phyloP scores from a whole-genome alignment of 1,284 basidiomycete species.

The Moniliophthora roreri region DNA sequence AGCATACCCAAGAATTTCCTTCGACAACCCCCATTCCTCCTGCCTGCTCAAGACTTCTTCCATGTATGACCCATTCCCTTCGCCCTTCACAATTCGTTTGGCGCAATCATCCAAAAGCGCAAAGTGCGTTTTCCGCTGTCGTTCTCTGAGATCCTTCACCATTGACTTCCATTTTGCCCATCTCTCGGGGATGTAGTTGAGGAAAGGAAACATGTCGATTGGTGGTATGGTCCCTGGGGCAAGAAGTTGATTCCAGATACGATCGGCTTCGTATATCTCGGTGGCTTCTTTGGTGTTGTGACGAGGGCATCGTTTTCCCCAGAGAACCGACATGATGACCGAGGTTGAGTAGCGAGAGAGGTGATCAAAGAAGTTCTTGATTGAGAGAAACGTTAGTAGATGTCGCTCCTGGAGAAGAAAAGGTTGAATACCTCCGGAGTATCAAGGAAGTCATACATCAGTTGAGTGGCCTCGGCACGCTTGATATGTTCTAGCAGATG shows the following conservation, averaged over 20 bases:
- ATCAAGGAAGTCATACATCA: constrained; percentile 30
- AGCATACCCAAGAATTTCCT: constrained; percentile 10
- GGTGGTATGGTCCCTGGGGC: constrained; percentile 27
- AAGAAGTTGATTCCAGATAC: constrained; percentile 23
- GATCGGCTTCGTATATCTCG: constrained; percentile 23
- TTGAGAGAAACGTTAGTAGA: too few relatives aligned
- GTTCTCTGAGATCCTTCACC: constrained; percentile 20
- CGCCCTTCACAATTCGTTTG: constrained; percentile 1
- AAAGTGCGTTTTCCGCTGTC: constrained; percentile 18
- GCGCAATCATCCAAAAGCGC: constrained; percentile 12
- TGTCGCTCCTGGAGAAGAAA: constrained; percentile 19
- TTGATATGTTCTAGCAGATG: too few relatives aligned
- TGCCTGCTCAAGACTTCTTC: constrained; percentile 7
- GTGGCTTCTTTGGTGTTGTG: constrained; percentile 10
- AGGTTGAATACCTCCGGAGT: constrained; percentile 28
- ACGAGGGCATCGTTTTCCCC: constrained; percentile 31
- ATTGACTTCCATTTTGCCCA: constrained; percentile 32
- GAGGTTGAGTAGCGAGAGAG: constrained; percentile 29
- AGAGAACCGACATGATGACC: constrained; percentile 29
- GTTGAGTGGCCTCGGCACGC: constrained; percentile 30
- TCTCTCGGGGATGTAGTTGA: constrained; percentile 31
- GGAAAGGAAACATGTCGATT: constrained; percentile 31
- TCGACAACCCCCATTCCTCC: constrained; percentile 6
- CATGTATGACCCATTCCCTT: constrained; percentile 10
- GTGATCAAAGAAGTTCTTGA: constrained; percentile 28